Evolutionary conservation across 768 basidiomycete species (phyloP).

Genomic region (Mycena alexandri): DNA sequence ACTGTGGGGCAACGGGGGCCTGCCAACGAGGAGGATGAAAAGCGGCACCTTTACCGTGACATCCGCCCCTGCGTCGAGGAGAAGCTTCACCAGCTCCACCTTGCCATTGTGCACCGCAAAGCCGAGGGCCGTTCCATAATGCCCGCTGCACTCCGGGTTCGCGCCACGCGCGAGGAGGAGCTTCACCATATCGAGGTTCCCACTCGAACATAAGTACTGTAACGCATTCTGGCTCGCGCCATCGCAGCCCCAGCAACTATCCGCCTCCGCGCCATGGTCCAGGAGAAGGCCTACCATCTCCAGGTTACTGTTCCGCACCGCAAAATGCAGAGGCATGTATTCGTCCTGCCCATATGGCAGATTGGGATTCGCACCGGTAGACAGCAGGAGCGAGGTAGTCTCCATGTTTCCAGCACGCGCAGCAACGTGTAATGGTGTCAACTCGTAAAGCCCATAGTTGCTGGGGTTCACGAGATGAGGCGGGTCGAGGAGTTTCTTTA

Average conservation of each 20-base stretch:
- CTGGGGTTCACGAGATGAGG: constrained; percentile 4
- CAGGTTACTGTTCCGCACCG: constrained; percentile 7
- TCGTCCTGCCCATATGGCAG: constrained; percentile 1
- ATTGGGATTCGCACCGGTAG: constrained; percentile 9
- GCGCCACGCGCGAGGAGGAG: not conserved
- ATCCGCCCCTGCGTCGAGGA: not conserved
- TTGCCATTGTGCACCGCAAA: constrained; percentile 8
- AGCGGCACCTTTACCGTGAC: not conserved
- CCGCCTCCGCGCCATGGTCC: constrained; percentile 19
- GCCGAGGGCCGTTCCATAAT: constrained; percentile 4
- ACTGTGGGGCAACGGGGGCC: not conserved
- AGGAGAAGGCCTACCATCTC: not conserved
- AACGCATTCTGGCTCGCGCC: no score
- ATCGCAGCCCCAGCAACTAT: not conserved
- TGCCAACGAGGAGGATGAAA: not conserved
- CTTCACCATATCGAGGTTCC: not conserved
- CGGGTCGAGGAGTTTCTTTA: constrained; percentile 16
- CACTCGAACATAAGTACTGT: no score
- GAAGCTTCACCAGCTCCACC: not conserved
- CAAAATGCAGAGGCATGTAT: constrained; percentile 1
- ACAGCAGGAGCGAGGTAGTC: constrained; percentile 3
- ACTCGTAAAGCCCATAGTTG: no score
- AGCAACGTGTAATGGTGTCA: constrained; percentile 13
- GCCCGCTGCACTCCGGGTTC: not conserved
- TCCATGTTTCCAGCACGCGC: not conserved